These are phyloP conservation scores for Lactarius quietus DNA, from an alignment of 768 basidiomycete genomes.

Conservation along the genomic window DNA sequence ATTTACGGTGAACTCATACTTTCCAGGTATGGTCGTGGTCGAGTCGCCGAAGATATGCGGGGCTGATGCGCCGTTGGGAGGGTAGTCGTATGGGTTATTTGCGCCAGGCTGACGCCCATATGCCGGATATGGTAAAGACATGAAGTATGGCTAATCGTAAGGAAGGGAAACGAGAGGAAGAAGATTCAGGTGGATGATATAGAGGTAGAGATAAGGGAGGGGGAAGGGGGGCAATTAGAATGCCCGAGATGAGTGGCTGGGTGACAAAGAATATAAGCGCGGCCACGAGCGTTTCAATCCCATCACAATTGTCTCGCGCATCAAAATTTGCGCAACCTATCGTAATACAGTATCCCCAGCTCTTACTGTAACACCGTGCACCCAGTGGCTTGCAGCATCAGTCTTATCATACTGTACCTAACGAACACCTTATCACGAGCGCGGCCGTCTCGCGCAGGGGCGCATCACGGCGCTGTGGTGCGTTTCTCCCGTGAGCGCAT, in stretches of 20 bases:
- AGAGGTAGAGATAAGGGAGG: not conserved
- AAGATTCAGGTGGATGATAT: not conserved
- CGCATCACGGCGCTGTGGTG: not conserved
- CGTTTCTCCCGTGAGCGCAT: not conserved
- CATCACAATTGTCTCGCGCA: not conserved
- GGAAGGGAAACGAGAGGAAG: too few species aligned
- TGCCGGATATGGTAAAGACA: constrained; percentile 27
- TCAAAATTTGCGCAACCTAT: not conserved
- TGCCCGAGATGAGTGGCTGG: not conserved
- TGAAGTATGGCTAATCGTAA: not conserved
- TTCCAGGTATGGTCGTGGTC: constrained; percentile 10
- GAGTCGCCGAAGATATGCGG: constrained; percentile 5
- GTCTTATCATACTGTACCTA: too few species aligned
- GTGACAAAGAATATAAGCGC: not conserved
- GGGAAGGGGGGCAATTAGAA: not conserved
- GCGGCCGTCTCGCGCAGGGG: not conserved
- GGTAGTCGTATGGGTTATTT: constrained; percentile 16
- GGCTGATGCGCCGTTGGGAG: constrained; percentile 14
- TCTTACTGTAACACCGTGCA: not conserved
- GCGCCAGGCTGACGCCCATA: constrained; percentile 15
- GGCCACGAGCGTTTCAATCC: not conserved
- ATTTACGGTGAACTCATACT: constrained; percentile 15
- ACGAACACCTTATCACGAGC: not conserved
- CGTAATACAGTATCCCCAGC: not conserved
- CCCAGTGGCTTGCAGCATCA: too few species aligned